These are phyloP conservation scores for Colletotrichum abscissum DNA, from an alignment of 2,329 filamentous ascomycete genomes.

Conservation along the genomic window DNA sequence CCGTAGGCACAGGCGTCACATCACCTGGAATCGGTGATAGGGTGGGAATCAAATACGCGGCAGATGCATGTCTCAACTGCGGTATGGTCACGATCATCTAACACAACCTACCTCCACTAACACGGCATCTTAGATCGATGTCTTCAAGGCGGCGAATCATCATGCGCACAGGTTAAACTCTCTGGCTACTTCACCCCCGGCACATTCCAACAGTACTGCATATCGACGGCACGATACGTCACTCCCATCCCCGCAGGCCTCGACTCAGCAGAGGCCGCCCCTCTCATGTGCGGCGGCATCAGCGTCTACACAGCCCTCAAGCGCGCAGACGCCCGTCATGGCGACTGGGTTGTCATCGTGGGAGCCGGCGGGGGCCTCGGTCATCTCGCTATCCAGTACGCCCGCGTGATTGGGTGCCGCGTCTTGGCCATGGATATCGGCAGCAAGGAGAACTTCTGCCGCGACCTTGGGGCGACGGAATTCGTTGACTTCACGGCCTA, in stretches of 20 bases:
- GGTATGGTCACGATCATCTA: slow-evolving; percentile 17
- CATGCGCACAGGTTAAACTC: slow-evolving; percentile 37
- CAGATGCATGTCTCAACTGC: slow-evolving; percentile 38
- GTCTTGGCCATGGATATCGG: slow-evolving; percentile 44
- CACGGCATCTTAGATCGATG: slow-evolving; percentile 33
- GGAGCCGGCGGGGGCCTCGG: slow-evolving; percentile 47
- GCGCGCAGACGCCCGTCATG: slow-evolving; percentile 36
- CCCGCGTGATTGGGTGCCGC: slow-evolving; percentile 42
- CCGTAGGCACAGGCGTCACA: slow-evolving; percentile 33
- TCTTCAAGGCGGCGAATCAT: slow-evolving; percentile 38
- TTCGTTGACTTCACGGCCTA: slow-evolving; percentile 41
- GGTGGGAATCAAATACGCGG: slow-evolving; percentile 39
- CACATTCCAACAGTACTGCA: slow-evolving; percentile 41
- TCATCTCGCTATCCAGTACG: slow-evolving; percentile 44
- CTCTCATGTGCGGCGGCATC: slow-evolving; percentile 75
- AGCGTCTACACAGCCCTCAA: slow-evolving; percentile 71
- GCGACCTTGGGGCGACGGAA: slow-evolving; percentile 40
- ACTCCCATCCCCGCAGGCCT: slow-evolving; percentile 52
- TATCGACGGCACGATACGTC: slow-evolving; percentile 51
- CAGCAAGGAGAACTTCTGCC: slow-evolving; percentile 39
- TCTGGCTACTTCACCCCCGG: slow-evolving; percentile 42
- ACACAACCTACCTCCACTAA: not conserved
- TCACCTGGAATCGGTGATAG: slow-evolving; percentile 32
- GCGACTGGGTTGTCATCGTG: slow-evolving; percentile 42
- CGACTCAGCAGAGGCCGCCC: slow-evolving; percentile 54